A percentile compares a stretch with the other conserved stretches of the same genome.
Evolutionary conservation across 2,329 filamentous ascomycete genomes (phyloP).

Genomic region (Ploettnerulaceae sp.): DNA sequence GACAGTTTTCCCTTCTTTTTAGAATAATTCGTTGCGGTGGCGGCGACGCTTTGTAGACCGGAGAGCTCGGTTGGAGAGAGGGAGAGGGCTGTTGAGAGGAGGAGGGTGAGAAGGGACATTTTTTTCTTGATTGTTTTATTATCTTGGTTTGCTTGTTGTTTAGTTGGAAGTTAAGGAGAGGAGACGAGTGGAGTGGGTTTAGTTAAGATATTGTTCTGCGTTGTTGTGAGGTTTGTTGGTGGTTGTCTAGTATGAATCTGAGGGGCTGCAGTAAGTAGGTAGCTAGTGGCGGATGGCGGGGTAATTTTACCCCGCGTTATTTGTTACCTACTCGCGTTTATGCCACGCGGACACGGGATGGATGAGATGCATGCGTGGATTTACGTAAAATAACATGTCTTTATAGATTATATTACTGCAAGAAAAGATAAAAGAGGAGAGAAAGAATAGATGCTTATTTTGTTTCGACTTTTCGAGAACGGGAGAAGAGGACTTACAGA

Average conservation of each 20-base stretch:
- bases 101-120: constrained; percentile 3
- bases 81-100: background rate
- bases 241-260: background rate
- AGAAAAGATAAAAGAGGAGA: too few relatives aligned
- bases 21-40: background rate
- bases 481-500: too few relatives aligned
- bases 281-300: background rate
- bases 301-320: constrained; percentile 2
- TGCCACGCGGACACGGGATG: too few relatives aligned
- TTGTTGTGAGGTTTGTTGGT: too few relatives aligned
- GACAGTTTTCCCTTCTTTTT: background rate
- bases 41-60: background rate
- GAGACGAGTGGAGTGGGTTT: background rate
- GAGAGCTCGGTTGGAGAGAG: background rate
- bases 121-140: background rate
- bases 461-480: too few relatives aligned
- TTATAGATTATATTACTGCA: too few relatives aligned
- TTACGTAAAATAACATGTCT: background rate
- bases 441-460: too few relatives aligned
- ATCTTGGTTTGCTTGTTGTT: background rate
- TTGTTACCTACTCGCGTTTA: too few relatives aligned
- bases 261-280: background rate
- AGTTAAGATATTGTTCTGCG: too few relatives aligned
- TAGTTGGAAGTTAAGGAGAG: background rate
- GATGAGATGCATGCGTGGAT: background rate